Evolutionary conservation across 2,329 filamentous ascomycete genomes (phyloP).

Genomic region (Aureobasidium leucospermi): DNA sequence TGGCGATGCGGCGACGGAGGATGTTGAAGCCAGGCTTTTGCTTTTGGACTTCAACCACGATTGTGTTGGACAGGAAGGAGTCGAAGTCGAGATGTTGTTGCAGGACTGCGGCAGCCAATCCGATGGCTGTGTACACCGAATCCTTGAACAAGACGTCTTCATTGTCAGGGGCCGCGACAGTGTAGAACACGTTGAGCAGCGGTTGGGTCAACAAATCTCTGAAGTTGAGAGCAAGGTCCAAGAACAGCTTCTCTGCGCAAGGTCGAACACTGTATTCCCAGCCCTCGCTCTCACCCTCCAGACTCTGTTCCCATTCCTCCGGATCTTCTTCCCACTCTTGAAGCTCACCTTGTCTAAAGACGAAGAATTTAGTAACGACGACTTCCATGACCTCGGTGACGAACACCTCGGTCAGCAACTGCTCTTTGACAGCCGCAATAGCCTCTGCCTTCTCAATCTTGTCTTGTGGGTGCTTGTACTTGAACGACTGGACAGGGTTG

Average conservation of each 20-base stretch:
- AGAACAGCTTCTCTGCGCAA: slow-evolving; percentile 87
- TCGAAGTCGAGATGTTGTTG: slow-evolving; percentile 76
- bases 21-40: slow-evolving; percentile 64
- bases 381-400: slow-evolving; percentile 75
- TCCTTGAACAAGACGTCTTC: slow-evolving; percentile 79
- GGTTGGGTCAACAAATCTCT: slow-evolving; percentile 74
- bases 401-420: slow-evolving; percentile 69
- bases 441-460: slow-evolving; percentile 70
- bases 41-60: slow-evolving; percentile 72
- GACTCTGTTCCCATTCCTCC: slow-evolving; percentile 88
- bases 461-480: slow-evolving; percentile 65
- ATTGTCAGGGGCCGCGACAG: slow-evolving; percentile 46
- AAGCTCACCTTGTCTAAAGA: slow-evolving; percentile 77
- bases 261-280: slow-evolving; percentile 91
- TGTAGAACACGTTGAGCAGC: slow-evolving; percentile 73
- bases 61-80: slow-evolving; percentile 62
- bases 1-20: slow-evolving; percentile 77
- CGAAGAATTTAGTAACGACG: slow-evolving; percentile 79
- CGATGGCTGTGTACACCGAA: slow-evolving; percentile 88
- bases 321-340: slow-evolving; percentile 91
- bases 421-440: slow-evolving; percentile 59
- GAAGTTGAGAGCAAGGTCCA: slow-evolving; percentile 84
- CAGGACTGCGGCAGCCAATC: slow-evolving; percentile 72
- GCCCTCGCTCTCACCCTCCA: slow-evolving; percentile 71
- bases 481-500: slow-evolving; percentile 73